Evolutionary conservation across 352 stramenopile species (phyloP).

Genomic region (Phytophthora crassamura): DNA sequence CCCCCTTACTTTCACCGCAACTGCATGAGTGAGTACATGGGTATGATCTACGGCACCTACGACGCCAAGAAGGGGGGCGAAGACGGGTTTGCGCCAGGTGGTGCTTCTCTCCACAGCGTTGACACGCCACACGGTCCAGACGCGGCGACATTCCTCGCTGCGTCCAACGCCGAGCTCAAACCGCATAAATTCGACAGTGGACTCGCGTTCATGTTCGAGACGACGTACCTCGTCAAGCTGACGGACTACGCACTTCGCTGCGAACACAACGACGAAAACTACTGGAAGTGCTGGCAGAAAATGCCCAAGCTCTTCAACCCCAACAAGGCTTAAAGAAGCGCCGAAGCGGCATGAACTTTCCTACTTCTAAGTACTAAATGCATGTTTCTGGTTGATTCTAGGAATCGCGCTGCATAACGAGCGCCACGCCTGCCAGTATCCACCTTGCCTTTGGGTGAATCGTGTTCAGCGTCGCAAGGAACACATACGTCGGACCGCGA

Average conservation of each 20-base stretch:
- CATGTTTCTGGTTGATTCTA: slow-evolving; percentile 35
- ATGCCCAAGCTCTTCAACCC: slow-evolving; percentile 91
- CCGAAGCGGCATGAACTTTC: slow-evolving; percentile 1
- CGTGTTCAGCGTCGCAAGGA: slow-evolving; percentile 95
- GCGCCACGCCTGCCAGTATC: slow-evolving; percentile 91
- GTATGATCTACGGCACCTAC: slow-evolving; percentile 96
- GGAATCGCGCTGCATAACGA: slow-evolving; percentile 94
- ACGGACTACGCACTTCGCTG: slow-evolving; percentile 89
- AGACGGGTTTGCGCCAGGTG: slow-evolving; percentile 92
- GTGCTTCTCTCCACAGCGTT: slow-evolving; percentile 91
- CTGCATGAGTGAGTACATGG: slow-evolving; percentile 98
- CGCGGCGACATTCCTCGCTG: slow-evolving; percentile 90
- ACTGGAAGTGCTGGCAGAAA: slow-evolving; percentile 94
- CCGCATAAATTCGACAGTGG: slow-evolving; percentile 93
- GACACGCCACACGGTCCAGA: slow-evolving; percentile 95
- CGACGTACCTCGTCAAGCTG: slow-evolving; percentile 91
- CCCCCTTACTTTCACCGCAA: slow-evolving; percentile 97
- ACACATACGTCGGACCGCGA: slow-evolving; percentile 96
- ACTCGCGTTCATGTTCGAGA: slow-evolving; percentile 99
- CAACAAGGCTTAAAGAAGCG: slow-evolving; percentile 18
- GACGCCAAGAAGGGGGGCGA: slow-evolving; percentile 93
- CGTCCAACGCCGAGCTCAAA: slow-evolving; percentile 80
- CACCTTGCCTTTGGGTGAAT: slow-evolving; percentile 88
- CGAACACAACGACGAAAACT: slow-evolving; percentile 90
- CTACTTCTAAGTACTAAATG: slow-evolving; percentile 9